Evolutionary conservation across 352 stramenopile genomes (phyloP).

Genomic region (Phytopythium delawarense): DNA sequence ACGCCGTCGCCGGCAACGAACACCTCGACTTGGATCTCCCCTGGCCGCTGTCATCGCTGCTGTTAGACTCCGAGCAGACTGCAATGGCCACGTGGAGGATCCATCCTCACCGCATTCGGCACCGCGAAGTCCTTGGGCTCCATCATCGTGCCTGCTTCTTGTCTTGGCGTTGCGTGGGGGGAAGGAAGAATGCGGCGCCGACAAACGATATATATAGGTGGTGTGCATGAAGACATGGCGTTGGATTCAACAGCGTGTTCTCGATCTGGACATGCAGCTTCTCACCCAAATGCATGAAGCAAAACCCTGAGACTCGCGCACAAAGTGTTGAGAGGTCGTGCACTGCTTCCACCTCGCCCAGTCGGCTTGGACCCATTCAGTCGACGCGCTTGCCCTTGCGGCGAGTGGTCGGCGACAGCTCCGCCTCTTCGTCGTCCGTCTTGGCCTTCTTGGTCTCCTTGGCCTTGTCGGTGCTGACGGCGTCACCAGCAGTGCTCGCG

Average conservation of each 20-base stretch:
- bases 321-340: neutral
- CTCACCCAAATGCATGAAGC: neutral
- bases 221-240: neutral
- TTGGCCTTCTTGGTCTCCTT: constrained; percentile 11
- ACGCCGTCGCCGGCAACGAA: constrained; percentile 88
- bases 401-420: constrained; percentile 4
- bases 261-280: neutral
- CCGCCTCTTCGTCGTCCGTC: neutral
- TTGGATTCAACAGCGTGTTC: neutral
- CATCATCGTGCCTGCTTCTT: constrained; percentile 16
- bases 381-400: constrained; percentile 6
- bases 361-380: neutral
- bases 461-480: constrained; percentile 18
- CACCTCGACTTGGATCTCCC: constrained; percentile 85
- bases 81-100: neutral
- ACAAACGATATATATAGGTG: neutral
- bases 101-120: constrained; percentile 33
- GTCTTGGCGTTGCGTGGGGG: neutral
- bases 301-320: neutral
- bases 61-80: neutral
- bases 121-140: constrained; percentile 58
- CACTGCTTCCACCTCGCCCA: neutral
- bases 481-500: constrained; percentile 1
- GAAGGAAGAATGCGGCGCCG: neutral
- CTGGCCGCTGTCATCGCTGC: constrained; percentile 28